These are phyloP conservation scores for Lagenaria siceraria DNA, from an alignment of 306 rosid species.

Conservation along the genomic window DNA sequence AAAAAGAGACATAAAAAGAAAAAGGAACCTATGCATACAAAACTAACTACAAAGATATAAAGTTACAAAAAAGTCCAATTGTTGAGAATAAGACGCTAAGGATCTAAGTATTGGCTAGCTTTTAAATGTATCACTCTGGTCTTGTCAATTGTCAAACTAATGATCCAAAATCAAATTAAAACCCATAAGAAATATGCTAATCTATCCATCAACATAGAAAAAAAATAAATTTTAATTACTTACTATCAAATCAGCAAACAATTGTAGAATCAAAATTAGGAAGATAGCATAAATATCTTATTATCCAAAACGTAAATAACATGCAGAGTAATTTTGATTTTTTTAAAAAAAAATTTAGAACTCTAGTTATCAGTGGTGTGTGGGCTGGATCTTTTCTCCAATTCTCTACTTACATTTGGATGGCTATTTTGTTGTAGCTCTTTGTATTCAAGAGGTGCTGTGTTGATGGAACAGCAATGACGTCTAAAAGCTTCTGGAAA, in stretches of 20 bases:
- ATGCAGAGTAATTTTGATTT: neutral
- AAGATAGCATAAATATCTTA: neutral
- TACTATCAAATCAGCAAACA: neutral
- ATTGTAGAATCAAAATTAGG: neutral
- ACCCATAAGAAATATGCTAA: neutral
- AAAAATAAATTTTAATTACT: too few relatives aligned
- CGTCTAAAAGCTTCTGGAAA: slow-evolving; percentile 64
- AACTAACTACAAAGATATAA: neutral
- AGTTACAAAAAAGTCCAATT: neutral
- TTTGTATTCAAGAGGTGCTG: slow-evolving; percentile 26
- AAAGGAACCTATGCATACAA: neutral
- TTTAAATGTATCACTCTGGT: neutral
- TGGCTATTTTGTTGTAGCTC: slow-evolving; percentile 28
- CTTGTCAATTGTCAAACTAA: neutral
- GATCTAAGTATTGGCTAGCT: neutral
- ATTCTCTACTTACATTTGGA: slow-evolving; percentile 27
- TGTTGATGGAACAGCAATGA: slow-evolving; percentile 24
- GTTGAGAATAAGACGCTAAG: neutral
- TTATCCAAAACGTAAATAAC: neutral
- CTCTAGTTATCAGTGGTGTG: slow-evolving; percentile 30
- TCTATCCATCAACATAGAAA: neutral
- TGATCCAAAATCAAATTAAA: neutral
- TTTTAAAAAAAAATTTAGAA: neutral
- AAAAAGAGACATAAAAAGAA: neutral
- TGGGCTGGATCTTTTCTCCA: slow-evolving; percentile 32